Evolutionary conservation across 345 rosid genomes (phyloP), one percentile per base, ranked within the genome.

Genomic region (Laguncularia racemosa): DNA sequence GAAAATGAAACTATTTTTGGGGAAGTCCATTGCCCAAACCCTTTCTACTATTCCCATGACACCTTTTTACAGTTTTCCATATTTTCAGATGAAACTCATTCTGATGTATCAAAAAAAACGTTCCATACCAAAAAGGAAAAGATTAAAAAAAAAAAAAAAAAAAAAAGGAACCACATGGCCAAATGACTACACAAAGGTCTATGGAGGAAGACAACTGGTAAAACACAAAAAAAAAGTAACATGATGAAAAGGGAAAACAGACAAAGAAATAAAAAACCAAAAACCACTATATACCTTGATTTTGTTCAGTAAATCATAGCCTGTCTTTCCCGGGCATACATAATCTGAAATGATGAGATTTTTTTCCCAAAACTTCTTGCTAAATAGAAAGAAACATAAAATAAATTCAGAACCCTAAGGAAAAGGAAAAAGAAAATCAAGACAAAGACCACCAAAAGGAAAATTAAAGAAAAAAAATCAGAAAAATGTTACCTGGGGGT

Each of bases 321-420:
- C 89, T n/a, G 85, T 83, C 95, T 83, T 83, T 62, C n/a, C 85
- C 95, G 16, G 89, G 95, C 95, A 86, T 86, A 69, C 89, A 81
- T 83, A 86, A 68, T 83, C 89, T 16, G 95, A 83, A 48, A 86
- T 83, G 19, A 86, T 68, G 53, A 86, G 80, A 69, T 79, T 81
- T 62, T 83, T 84, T 48, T 66, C 79, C 59, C n/a, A n/a, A n/a
- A n/a, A 73, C 73, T 58, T 74, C 91, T 84, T 79, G 71, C 3
- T 63, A 16, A 55, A 53, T 13, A 20, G 33, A n/a, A 43, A 58
- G 44, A 16, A 56, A 38, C 57, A 49, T 15, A 20, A 56, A 64
- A 57, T 16, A 44, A 33, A 4, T 33, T 33, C 40, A 33, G 40
- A 33, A 33, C 40, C 28, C 28, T 23, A 1, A 33, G 7, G 7